phyloP scores from a whole-genome alignment of 306 rosid species.

The Acacia crassicarpa region DNA sequence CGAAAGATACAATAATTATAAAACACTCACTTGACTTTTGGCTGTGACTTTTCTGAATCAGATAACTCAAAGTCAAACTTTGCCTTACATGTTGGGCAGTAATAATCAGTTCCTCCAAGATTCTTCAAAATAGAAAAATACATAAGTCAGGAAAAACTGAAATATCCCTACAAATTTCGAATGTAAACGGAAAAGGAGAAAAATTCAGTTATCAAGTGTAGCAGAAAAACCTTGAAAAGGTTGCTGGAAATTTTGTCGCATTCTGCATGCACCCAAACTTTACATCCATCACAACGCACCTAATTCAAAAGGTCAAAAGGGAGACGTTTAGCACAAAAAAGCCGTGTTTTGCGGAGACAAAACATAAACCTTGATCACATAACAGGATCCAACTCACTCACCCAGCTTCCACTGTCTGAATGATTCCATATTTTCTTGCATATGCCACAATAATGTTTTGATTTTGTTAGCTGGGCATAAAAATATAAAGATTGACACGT shows the following conservation, averaged over 20 bases:
- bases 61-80: slow-evolving; percentile 95
- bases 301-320: slow-evolving; percentile 41
- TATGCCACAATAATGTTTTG: slow-evolving; percentile 95
- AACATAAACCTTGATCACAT: slow-evolving; percentile 14
- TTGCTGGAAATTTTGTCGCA: slow-evolving; percentile 88
- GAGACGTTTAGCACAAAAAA: slow-evolving; percentile 19
- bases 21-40: slow-evolving; percentile 78
- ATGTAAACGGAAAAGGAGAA: slow-evolving; percentile 23
- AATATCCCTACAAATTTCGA: slow-evolving; percentile 27
- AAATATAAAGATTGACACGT: slow-evolving; percentile 14
- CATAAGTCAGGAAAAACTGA: slow-evolving; percentile 34
- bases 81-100: slow-evolving; percentile 96
- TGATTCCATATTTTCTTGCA: slow-evolving; percentile 94
- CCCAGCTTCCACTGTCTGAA: slow-evolving; percentile 99
- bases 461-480: slow-evolving; percentile 72
- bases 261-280: slow-evolving; percentile 98
- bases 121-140: slow-evolving; percentile 52
- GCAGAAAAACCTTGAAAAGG: slow-evolving; percentile 69
- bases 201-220: slow-evolving; percentile 24
- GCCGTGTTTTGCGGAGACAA: slow-evolving; percentile 16
- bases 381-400: slow-evolving; percentile 48
- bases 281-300: slow-evolving; percentile 99
- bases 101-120: slow-evolving; percentile 91
- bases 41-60: slow-evolving; percentile 79
- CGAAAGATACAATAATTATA: neutral